These are phyloP conservation scores for Colletotrichum sp. DNA, from an alignment of 2,329 filamentous ascomycete species.

Conservation along the genomic window DNA sequence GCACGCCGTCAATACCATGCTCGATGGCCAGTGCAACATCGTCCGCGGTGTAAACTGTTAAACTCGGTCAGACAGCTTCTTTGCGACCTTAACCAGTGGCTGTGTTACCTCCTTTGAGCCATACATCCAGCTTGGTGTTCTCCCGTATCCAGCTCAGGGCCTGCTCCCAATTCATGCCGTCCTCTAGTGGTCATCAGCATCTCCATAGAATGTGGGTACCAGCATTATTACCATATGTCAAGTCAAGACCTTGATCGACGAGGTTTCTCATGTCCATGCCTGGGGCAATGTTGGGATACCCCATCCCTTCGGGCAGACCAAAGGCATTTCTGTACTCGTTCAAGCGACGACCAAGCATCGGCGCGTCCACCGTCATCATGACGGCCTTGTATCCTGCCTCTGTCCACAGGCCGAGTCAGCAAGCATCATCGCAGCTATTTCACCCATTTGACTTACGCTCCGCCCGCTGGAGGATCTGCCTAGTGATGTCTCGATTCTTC, in stretches of 20 bases:
- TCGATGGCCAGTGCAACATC: neutral
- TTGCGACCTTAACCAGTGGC: accelerated
- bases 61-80: neutral
- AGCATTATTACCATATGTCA: neutral
- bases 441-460: neutral
- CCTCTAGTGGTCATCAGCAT: neutral
- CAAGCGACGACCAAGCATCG: neutral
- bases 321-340: neutral
- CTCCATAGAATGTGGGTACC: too few species aligned
- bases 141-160: neutral
- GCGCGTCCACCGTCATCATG: neutral
- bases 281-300: neutral
- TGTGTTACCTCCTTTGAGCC: neutral
- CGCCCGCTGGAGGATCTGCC: neutral
- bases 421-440: accelerated
- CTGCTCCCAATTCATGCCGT: neutral
- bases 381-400: neutral
- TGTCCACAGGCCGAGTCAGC: neutral
- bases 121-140: neutral
- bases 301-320: neutral
- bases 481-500: neutral
- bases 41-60: neutral
- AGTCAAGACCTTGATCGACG: neutral
- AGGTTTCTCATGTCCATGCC: neutral
- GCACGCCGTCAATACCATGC: neutral